Conservation (phyloP, 345 rosid species). For the Eucalyptus microcorys region DNA sequence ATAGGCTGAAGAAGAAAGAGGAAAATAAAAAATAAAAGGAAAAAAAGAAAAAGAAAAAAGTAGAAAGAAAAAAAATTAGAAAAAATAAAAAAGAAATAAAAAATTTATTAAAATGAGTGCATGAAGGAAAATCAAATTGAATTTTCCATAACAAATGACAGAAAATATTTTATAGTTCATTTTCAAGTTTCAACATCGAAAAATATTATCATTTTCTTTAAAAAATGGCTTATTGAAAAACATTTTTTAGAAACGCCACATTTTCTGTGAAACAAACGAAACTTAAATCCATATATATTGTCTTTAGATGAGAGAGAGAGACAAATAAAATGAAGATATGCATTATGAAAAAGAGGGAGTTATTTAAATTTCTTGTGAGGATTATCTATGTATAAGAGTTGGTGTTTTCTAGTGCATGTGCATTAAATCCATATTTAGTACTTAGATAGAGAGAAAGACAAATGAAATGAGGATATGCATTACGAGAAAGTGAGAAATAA, state of each 20-base stretch:
- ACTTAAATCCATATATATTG: no score
- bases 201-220: no score
- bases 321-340: neutral
- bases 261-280: rapidly evolving
- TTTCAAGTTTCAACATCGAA: rapidly evolving
- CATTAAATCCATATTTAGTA: neutral
- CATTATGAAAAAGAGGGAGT: neutral
- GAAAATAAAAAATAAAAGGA: no score
- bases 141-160: no score
- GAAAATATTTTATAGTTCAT: rapidly evolving
- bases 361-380: neutral
- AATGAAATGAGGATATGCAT: neutral
- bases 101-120: no score
- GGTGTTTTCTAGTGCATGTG: neutral
- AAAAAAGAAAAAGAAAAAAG: no score
- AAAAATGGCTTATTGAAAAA: no score
- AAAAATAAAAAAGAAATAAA: no score
- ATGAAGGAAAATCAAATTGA: no score
- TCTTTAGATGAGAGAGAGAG: neutral
- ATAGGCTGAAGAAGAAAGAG: no score
- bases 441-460: neutral
- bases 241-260: rapidly evolving
- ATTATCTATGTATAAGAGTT: neutral
- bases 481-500: neutral
- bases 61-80: no score